These are phyloP conservation scores for Sarocladium strictum DNA, from an alignment of 2,329 filamentous ascomycete species.

Conservation along the genomic window DNA sequence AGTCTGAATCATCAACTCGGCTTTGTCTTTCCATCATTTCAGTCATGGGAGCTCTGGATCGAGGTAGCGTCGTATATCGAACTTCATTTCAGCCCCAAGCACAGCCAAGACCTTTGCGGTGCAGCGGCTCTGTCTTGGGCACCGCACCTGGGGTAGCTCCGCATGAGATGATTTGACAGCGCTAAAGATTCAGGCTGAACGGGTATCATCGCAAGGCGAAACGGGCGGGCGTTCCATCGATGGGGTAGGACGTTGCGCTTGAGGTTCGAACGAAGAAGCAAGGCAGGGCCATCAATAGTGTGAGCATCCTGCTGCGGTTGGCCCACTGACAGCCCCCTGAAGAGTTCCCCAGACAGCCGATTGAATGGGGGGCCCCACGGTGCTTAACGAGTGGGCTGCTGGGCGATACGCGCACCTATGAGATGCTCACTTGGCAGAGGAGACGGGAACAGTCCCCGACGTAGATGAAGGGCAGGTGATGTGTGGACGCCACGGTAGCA, in stretches of 20 bases:
- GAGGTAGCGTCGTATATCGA: background rate
- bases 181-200: slow-evolving; percentile 1
- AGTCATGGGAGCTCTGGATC: background rate
- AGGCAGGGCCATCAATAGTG: too few species aligned
- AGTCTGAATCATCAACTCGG: background rate
- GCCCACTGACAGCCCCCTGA: too few species aligned
- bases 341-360: too few species aligned
- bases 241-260: too few species aligned
- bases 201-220: background rate
- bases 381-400: background rate
- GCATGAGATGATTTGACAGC: background rate
- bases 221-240: too few species aligned
- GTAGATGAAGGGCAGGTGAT: background rate
- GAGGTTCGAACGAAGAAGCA: too few species aligned
- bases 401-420: background rate
- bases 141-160: background rate
- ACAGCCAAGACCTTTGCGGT: background rate
- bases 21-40: background rate
- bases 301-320: too few species aligned
- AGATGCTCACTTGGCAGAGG: background rate
- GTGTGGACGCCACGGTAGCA: background rate
- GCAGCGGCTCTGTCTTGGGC: background rate
- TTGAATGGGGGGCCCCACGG: background rate
- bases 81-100: background rate
- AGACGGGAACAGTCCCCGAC: background rate